Evolutionary conservation across 2,329 filamentous ascomycete species (phyloP).

Genomic region (Triangularia setosa): DNA sequence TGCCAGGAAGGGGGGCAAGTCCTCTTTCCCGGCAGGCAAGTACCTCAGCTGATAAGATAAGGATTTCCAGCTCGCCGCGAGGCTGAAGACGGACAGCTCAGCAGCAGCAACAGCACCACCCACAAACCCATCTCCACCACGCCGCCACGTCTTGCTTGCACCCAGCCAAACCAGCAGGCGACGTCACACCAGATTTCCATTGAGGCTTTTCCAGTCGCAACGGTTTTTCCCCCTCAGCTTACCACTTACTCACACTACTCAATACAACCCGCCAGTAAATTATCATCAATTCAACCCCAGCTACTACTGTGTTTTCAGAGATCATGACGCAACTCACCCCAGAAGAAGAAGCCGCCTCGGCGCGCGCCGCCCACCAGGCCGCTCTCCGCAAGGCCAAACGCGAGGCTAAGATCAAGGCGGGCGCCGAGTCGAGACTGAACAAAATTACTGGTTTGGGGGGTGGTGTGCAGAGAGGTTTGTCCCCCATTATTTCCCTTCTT

Average conservation of each 20-base stretch:
- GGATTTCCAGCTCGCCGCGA: slow-evolving; percentile 3
- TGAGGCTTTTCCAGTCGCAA: neutral
- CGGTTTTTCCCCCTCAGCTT: neutral
- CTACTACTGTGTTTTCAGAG: neutral
- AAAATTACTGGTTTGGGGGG: slow-evolving; percentile 71
- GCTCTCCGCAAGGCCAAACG: slow-evolving; percentile 74
- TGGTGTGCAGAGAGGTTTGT: slow-evolving; percentile 35
- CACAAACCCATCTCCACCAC: neutral
- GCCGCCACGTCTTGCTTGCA: neutral
- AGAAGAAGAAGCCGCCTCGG: slow-evolving; percentile 38
- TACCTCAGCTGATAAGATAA: slow-evolving; percentile 1
- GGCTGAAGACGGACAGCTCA: neutral
- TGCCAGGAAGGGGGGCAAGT: neutral
- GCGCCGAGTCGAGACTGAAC: slow-evolving; percentile 65
- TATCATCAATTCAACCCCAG: neutral
- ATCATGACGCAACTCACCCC: slow-evolving; percentile 41
- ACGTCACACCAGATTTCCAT: neutral
- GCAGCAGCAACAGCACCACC: neutral
- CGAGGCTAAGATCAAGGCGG: slow-evolving; percentile 72
- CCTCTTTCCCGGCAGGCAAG: neutral
- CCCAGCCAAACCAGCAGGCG: neutral
- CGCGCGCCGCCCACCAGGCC: slow-evolving; percentile 60
- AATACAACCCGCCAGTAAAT: neutral
- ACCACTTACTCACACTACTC: neutral
- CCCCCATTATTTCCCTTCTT: neutral